Conservation (phyloP, 2,329 filamentous ascomycete species). For the Arthrocladium fulminans region DNA sequence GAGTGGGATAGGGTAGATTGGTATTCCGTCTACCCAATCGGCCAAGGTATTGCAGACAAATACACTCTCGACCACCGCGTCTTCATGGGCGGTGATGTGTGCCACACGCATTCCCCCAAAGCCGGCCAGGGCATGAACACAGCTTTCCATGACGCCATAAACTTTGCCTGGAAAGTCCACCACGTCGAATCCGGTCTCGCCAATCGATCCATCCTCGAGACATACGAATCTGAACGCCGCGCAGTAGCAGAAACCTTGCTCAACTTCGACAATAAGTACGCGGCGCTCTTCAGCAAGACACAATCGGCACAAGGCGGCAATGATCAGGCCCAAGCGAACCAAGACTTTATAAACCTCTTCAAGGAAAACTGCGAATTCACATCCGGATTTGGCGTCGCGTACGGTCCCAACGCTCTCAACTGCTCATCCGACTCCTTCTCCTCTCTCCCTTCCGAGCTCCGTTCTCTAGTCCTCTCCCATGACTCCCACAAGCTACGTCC, state of each 20-base stretch:
- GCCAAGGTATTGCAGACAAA: constrained; percentile 55
- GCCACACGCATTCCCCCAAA: constrained; percentile 57
- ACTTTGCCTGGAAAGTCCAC: constrained; percentile 94
- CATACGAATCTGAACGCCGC: constrained; percentile 81
- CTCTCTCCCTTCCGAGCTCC: constrained; percentile 52
- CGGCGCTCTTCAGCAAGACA: constrained; percentile 77
- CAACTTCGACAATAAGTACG: constrained; percentile 80
- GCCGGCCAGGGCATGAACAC: constrained; percentile 58
- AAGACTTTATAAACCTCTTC: constrained; percentile 80
- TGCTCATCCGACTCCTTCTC: constrained; percentile 63
- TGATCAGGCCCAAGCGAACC: constrained; percentile 46
- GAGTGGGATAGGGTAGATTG: constrained; percentile 58
- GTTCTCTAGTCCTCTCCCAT: constrained; percentile 39
- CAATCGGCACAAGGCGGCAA: constrained; percentile 49
- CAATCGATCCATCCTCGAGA: constrained; percentile 62
- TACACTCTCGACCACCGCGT: constrained; percentile 57
- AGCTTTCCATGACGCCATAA: constrained; percentile 59
- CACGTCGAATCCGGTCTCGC: constrained; percentile 79
- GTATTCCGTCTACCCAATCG: constrained; percentile 59
- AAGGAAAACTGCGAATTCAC: constrained; percentile 89
- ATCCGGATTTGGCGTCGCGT: constrained; percentile 81
- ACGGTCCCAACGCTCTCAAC: constrained; percentile 73
- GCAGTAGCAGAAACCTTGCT: constrained; percentile 75
- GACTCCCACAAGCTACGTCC: constrained; percentile 55
- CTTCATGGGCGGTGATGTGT: constrained; percentile 58